phyloP scores from a whole-genome alignment of 129 eudicot species.

The Erigeron canadensis region DNA sequence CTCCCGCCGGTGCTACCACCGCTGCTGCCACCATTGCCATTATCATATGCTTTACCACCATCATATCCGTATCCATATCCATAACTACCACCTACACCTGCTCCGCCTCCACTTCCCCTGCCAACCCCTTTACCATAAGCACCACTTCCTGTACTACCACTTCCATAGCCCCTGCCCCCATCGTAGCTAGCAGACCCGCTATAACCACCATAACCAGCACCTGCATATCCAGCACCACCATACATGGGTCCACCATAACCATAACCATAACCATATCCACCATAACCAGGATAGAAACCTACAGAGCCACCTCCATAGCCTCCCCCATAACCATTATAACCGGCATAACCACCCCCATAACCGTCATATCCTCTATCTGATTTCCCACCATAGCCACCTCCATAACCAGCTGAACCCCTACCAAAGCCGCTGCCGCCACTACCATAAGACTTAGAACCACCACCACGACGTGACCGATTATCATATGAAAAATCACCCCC shows the following conservation, averaged over 20 bases:
- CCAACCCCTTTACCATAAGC: constrained; percentile 53
- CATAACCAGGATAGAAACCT: constrained; percentile 67
- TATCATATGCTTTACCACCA: constrained; percentile 48
- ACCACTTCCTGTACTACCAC: constrained; percentile 34
- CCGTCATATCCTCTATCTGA: constrained; percentile 72
- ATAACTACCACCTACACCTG: constrained; percentile 35
- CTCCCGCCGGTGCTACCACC: constrained; percentile 47
- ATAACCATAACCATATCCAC: constrained; percentile 82
- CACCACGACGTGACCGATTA: constrained; percentile 53
- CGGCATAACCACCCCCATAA: constrained; percentile 52
- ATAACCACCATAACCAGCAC: constrained; percentile 48
- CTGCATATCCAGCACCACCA: constrained; percentile 71
- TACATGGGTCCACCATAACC: constrained; percentile 88
- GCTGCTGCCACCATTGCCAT: constrained; percentile 30
- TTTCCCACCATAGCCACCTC: constrained; percentile 66
- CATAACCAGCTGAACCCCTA: constrained; percentile 53
- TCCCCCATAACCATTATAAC: constrained; percentile 52
- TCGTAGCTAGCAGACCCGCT: constrained; percentile 50
- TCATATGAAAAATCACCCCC: constrained; percentile 59
- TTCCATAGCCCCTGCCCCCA: constrained; percentile 59
- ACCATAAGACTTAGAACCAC: constrained; percentile 57
- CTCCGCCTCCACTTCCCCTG: constrained; percentile 37
- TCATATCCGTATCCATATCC: constrained; percentile 41
- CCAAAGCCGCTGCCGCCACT: constrained; percentile 37
- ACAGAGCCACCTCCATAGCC: constrained; percentile 54